These are phyloP conservation scores for Sedum album DNA, from an alignment of 164 flowering plant genomes.

Conservation along the genomic window DNA sequence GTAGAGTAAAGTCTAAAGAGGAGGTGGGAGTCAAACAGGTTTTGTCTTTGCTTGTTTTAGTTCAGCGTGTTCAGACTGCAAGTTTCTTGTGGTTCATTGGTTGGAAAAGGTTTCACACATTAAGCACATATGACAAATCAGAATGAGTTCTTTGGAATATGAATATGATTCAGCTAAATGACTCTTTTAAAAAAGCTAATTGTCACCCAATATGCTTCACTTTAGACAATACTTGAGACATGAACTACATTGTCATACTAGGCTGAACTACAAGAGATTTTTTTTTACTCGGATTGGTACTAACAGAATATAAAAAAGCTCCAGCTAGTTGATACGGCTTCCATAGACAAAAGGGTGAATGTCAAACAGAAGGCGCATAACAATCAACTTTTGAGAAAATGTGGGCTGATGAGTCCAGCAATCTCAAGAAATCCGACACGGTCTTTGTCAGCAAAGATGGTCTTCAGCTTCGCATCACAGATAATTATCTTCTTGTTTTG, in stretches of 20 bases:
- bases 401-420: conserved; percentile 71
- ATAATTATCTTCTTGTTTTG: conserved; percentile 9
- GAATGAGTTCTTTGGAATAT: no score
- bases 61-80: neutral
- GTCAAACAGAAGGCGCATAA: neutral
- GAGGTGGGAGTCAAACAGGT: neutral
- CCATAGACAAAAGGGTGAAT: neutral
- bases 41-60: no score
- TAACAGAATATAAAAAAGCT: neutral
- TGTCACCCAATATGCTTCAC: no score
- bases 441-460: conserved; percentile 67
- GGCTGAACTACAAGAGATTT: neutral
- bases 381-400: conserved; percentile 30
- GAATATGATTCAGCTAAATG: no score
- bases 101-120: no score
- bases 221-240: neutral
- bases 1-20: neutral
- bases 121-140: no score
- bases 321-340: neutral
- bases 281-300: neutral
- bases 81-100: neutral
- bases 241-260: neutral
- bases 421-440: conserved; percentile 90
- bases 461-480: conserved; percentile 43
- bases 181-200: no score